These are phyloP conservation scores for Coix lacrymajobi DNA, from an alignment of 176 grass and related monocot genomes.

Conservation along the genomic window DNA sequence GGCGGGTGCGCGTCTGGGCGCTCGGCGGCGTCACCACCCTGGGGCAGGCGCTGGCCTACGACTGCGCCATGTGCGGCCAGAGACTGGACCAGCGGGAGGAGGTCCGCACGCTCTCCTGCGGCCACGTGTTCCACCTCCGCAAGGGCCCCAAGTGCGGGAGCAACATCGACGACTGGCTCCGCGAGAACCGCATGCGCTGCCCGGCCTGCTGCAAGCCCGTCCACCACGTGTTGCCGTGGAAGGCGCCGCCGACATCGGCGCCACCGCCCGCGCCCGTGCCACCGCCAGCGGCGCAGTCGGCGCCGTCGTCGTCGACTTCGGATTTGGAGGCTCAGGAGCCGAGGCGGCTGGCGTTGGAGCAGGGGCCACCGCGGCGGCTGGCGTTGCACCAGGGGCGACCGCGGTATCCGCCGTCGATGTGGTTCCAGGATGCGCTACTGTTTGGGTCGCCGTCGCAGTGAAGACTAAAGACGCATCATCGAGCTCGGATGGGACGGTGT, in stretches of 20 bases:
- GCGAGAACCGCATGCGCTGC: not conserved
- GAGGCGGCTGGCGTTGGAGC: not conserved
- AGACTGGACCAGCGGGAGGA: not conserved
- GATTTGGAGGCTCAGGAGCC: not conserved
- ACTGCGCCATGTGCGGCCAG: not conserved
- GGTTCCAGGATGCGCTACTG: no score
- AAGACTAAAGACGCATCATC: not conserved
- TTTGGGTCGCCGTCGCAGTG: not conserved
- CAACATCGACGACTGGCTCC: not conserved
- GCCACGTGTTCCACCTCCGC: not conserved
- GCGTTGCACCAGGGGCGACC: not conserved
- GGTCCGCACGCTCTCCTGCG: constrained; percentile 19
- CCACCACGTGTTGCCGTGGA: not conserved
- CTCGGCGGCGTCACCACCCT: constrained; percentile 20
- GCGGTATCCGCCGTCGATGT: not conserved
- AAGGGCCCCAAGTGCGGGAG: not conserved
- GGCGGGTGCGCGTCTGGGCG: not conserved
- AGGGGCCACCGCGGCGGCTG: not conserved
- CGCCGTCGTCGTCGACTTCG: not conserved
- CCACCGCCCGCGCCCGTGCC: not conserved
- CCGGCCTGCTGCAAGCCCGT: not conserved
- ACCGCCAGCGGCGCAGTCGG: not conserved
- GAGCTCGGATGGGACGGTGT: not conserved
- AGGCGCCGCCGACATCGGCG: not conserved
- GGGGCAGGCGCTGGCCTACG: not conserved